Evolutionary conservation across 2,329 filamentous ascomycete genomes (phyloP).

Genomic region (Xylariomycetidae sp.): DNA sequence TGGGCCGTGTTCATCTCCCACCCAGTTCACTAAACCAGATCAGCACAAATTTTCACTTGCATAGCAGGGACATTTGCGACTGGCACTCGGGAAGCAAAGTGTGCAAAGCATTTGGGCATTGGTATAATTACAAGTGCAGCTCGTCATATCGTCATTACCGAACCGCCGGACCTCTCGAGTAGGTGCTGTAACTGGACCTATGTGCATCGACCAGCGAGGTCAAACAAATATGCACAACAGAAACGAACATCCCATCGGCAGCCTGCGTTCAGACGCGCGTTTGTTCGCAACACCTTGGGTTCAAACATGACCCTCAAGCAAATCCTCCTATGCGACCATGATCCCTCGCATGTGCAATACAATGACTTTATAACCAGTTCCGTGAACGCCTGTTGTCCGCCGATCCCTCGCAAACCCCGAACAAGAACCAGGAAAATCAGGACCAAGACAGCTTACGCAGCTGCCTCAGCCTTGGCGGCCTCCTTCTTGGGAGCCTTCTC

Average conservation of each 20-base stretch:
- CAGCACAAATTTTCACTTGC: too few relatives aligned
- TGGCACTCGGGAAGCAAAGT: background rate
- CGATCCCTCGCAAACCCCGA: slow-evolving; percentile 26
- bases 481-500: slow-evolving; percentile 39
- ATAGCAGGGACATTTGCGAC: too few relatives aligned
- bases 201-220: too few relatives aligned
- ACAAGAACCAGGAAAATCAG: slow-evolving; percentile 12
- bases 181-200: slow-evolving; percentile 17
- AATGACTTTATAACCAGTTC: slow-evolving; percentile 26
- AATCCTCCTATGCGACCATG: too few relatives aligned
- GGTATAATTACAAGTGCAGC: slow-evolving; percentile 32
- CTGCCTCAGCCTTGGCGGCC: slow-evolving; percentile 23
- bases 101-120: slow-evolving; percentile 12
- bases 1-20: too few relatives aligned
- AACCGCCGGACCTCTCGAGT: slow-evolving; percentile 5
- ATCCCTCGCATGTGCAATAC: slow-evolving; percentile 19
- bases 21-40: too few relatives aligned
- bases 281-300: too few relatives aligned
- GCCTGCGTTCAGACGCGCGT: too few relatives aligned
- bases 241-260: slow-evolving; percentile 5
- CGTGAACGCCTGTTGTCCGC: slow-evolving; percentile 28
- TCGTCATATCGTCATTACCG: slow-evolving; percentile 27
- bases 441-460: slow-evolving; percentile 16
- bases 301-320: too few relatives aligned
- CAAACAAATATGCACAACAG: too few relatives aligned